These are phyloP conservation scores for Amanita subjunquillea DNA, from an alignment of 768 basidiomycete species.

Conservation along the genomic window DNA sequence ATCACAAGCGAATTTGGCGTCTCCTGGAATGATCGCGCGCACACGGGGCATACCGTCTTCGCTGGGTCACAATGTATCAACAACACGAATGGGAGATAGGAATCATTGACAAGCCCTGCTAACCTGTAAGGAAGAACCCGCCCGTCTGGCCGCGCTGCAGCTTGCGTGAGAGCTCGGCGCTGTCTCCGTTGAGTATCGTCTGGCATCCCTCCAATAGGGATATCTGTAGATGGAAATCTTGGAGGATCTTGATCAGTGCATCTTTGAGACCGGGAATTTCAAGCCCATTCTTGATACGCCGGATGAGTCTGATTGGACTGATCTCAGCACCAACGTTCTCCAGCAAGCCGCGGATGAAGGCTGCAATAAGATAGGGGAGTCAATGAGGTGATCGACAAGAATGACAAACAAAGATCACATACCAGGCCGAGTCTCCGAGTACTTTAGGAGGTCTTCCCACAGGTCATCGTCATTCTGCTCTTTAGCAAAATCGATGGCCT, in stretches of 20 bases:
- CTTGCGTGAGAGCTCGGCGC: constrained; percentile 53
- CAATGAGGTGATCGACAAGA: background rate
- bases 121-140: constrained; percentile 72
- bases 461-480: constrained; percentile 95
- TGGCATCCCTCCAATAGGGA: constrained; percentile 90
- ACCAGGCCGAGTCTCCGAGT: constrained; percentile 92
- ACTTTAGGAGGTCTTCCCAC: constrained; percentile 92
- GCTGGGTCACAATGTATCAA: constrained; percentile 26
- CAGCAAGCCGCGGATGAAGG: constrained; percentile 88
- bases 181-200: constrained; percentile 78
- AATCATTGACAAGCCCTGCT: constrained; percentile 14
- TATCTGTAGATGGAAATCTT: constrained; percentile 92
- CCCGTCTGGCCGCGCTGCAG: constrained; percentile 70
- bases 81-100: background rate
- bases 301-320: constrained; percentile 87
- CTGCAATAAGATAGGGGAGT: constrained; percentile 24
- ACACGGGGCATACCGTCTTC: constrained; percentile 57
- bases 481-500: constrained; percentile 98
- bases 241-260: constrained; percentile 92
- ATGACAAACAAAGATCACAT: constrained; percentile 11
- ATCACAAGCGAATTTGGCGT: constrained; percentile 51
- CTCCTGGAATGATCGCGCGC: constrained; percentile 46
- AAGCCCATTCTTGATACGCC: constrained; percentile 90
- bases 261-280: constrained; percentile 94
- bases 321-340: constrained; percentile 97